These are phyloP conservation scores for Solanum infundibuliforme DNA, from an alignment of 257 asterid genomes.

Conservation along the genomic window DNA sequence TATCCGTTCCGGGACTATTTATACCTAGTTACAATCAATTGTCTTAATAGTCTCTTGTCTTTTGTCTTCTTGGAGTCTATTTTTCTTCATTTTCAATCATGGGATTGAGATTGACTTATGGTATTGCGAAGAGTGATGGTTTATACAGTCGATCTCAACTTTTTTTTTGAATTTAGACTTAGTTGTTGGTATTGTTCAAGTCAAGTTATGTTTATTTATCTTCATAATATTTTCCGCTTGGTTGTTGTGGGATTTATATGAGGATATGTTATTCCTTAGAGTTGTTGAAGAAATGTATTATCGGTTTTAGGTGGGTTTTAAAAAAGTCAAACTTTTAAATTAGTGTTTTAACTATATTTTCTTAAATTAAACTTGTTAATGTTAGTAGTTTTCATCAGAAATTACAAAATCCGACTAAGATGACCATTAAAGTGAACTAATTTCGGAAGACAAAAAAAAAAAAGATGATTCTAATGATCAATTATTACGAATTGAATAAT, in stretches of 20 bases:
- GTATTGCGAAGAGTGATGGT: neutral
- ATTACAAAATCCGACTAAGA: neutral
- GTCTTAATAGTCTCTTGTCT: neutral
- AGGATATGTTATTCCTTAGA: neutral
- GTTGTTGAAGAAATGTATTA: neutral
- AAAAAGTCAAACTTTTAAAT: too few relatives aligned
- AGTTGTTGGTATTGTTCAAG: neutral
- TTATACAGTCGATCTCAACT: neutral
- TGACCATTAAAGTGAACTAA: neutral
- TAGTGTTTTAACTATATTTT: too few relatives aligned
- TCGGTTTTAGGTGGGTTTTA: neutral
- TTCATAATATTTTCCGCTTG: neutral
- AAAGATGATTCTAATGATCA: neutral
- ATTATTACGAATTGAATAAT: neutral
- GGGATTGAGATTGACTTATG: neutral
- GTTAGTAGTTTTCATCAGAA: neutral
- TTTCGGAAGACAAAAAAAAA: neutral
- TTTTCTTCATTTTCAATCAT: neutral
- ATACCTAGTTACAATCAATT: neutral
- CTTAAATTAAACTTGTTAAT: neutral
- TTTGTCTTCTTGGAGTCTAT: neutral
- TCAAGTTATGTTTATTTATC: neutral
- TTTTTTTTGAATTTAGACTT: neutral
- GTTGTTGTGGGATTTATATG: neutral
- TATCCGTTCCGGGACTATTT: neutral